A percentile compares a stretch with the other conserved stretches of the same genome.
phyloP scores from a whole-genome alignment of 169 alveolate species.

The Plasmodium gallinaceum region DNA sequence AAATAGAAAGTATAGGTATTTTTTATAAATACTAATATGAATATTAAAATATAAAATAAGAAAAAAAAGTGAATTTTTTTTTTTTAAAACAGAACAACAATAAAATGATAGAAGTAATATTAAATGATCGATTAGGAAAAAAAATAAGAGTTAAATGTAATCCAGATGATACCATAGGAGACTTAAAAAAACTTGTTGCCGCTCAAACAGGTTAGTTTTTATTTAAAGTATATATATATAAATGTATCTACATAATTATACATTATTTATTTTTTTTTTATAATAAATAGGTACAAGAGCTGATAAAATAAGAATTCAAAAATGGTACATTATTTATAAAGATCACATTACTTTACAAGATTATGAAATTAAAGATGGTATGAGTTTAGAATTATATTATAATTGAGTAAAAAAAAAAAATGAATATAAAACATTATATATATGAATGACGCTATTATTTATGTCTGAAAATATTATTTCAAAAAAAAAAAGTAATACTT shows the following conservation, averaged over 20 bases:
- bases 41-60: background rate
- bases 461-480: background rate
- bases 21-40: background rate
- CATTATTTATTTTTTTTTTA: background rate
- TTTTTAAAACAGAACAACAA: background rate
- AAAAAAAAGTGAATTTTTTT: background rate
- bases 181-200: constrained; percentile 96
- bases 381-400: constrained; percentile 98
- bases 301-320: constrained; percentile 97
- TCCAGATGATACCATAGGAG: constrained; percentile 97
- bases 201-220: constrained; percentile 94
- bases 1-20: too few species aligned
- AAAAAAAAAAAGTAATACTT: background rate
- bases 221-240: background rate
- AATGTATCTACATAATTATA: constrained; percentile 1
- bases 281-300: constrained; percentile 93
- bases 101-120: constrained; percentile 93
- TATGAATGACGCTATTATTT: too few species aligned
- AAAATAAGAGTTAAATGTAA: constrained; percentile 98
- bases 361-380: constrained; percentile 98
- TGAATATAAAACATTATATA: too few species aligned
- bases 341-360: constrained; percentile 99
- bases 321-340: constrained; percentile 96
- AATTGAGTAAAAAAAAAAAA: constrained; percentile 83
- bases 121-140: constrained; percentile 98